phyloP scores from a whole-genome alignment of 129 eudicot genomes.

The Deinandra increscens region DNA sequence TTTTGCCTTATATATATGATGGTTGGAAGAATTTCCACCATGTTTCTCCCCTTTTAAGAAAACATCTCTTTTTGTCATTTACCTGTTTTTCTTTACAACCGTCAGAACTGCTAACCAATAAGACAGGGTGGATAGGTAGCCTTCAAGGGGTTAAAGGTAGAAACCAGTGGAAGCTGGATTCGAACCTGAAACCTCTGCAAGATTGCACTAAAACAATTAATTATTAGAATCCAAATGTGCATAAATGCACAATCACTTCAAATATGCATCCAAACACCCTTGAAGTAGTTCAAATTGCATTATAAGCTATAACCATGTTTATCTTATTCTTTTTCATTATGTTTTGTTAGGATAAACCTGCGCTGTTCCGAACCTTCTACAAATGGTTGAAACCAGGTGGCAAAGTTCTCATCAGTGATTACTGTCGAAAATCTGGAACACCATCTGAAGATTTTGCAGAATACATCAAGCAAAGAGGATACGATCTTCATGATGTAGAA shows the following conservation, averaged over 20 bases:
- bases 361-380: slow-evolving; percentile 74
- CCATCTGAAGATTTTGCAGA: slow-evolving; percentile 76
- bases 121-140: too few species aligned
- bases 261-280: too few species aligned
- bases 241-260: too few species aligned
- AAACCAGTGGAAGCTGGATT: too few species aligned
- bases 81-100: too few species aligned
- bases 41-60: too few species aligned
- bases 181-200: too few species aligned
- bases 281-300: not conserved
- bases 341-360: slow-evolving; percentile 77
- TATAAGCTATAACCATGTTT: not conserved
- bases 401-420: slow-evolving; percentile 87
- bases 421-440: slow-evolving; percentile 73
- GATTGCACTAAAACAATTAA: too few species aligned
- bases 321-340: slow-evolving; percentile 5
- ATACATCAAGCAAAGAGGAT: slow-evolving; percentile 94
- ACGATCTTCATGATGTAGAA: slow-evolving; percentile 91
- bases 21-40: not conserved
- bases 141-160: too few species aligned
- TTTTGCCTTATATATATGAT: not conserved
- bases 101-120: too few species aligned
- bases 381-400: slow-evolving; percentile 99
- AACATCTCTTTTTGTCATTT: too few species aligned
- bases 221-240: too few species aligned